A percentile compares a stretch with the other conserved stretches of the same genome.
Evolutionary conservation across 2,329 filamentous ascomycete genomes (phyloP).

Genomic region (Aspergillus ochraceus): DNA sequence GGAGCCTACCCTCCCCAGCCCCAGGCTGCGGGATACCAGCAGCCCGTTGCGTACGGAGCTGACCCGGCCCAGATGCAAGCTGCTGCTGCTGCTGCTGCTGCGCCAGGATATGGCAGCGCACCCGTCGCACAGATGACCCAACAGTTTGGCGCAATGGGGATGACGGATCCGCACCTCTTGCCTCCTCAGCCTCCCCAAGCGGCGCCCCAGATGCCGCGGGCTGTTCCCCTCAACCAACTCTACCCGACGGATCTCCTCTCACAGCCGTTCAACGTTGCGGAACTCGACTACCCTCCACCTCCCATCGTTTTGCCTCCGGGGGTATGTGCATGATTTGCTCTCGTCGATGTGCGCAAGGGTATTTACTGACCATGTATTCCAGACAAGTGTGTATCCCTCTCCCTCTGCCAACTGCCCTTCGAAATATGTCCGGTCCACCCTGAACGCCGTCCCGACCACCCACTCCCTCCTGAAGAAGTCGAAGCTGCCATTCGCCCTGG

Average conservation of each 20-base stretch:
- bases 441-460: conserved; percentile 91
- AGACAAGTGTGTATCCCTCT: conserved; percentile 90
- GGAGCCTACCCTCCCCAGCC: conserved; percentile 59
- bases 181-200: conserved; percentile 30
- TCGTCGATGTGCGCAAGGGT: not conserved
- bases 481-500: conserved; percentile 88
- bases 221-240: conserved; percentile 73
- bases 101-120: not conserved
- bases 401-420: conserved; percentile 86
- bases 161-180: conserved; percentile 59
- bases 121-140: conserved; percentile 71
- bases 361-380: conserved; percentile 40
- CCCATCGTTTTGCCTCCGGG: conserved; percentile 88
- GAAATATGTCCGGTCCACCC: conserved; percentile 91
- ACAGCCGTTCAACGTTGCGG: conserved; percentile 90
- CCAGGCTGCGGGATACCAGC: conserved; percentile 47
- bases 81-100: conserved; percentile 49
- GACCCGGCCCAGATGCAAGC: conserved; percentile 54
- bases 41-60: conserved; percentile 44
- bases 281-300: conserved; percentile 87
- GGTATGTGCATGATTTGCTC: conserved; percentile 57
- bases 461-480: conserved; percentile 95
- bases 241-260: conserved; percentile 89
- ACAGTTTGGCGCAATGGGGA: conserved; percentile 77
- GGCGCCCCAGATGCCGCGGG: conserved; percentile 45